phyloP scores from a whole-genome alignment of 1,139 yeast genomes.

The Entelexis sorbosivorans region DNA sequence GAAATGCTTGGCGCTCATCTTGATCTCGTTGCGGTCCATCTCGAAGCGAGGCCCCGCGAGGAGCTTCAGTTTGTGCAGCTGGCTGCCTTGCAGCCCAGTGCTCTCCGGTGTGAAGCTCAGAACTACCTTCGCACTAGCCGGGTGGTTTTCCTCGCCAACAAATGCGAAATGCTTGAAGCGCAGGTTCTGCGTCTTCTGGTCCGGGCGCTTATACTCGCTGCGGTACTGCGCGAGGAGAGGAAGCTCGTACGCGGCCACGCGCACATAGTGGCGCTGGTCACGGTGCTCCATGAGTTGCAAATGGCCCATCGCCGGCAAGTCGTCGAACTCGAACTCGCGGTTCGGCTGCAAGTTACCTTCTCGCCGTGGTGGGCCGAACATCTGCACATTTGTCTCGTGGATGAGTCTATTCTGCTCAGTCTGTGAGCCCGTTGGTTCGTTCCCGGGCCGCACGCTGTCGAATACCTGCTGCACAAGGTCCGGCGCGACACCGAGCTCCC shows the following conservation, averaged over 20 bases:
- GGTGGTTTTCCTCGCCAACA: constrained; percentile 55
- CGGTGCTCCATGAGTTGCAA: constrained; percentile 52
- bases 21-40: constrained; percentile 45
- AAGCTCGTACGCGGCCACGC: constrained; percentile 84
- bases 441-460: constrained; percentile 25
- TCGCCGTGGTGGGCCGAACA: constrained; percentile 23
- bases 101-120: constrained; percentile 45
- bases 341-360: constrained; percentile 27
- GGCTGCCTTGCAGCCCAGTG: constrained; percentile 38
- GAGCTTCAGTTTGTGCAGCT: constrained; percentile 64
- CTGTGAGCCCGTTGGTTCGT: constrained; percentile 16
- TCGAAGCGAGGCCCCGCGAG: constrained; percentile 73
- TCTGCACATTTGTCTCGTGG: constrained; percentile 15
- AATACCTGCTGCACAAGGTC: constrained; percentile 27
- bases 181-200: constrained; percentile 40
- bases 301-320: constrained; percentile 51
- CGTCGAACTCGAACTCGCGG: constrained; percentile 41
- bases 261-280: constrained; percentile 48
- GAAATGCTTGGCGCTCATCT: constrained; percentile 52
- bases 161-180: constrained; percentile 62
- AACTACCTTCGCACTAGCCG: constrained; percentile 50
- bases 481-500: constrained; percentile 28
- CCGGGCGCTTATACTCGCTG: constrained; percentile 36
- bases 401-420: constrained; percentile 16
- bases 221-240: constrained; percentile 72